Base-by-base conservation (phyloP, 2,329 filamentous ascomycete species). In the Penicillium sp. region DNA sequence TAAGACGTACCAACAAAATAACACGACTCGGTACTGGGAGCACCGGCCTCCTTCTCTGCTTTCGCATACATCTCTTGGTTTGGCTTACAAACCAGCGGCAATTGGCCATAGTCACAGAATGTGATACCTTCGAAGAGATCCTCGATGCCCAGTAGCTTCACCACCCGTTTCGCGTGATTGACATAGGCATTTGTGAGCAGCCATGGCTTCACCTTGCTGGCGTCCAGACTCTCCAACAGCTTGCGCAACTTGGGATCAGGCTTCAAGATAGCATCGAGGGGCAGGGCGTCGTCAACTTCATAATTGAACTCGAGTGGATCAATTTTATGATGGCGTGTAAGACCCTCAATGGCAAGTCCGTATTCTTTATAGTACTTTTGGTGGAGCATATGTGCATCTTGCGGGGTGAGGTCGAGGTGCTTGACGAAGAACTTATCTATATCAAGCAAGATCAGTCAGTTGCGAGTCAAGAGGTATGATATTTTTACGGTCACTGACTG, bases 111-210 rank as follows among this genome's bases (percentile, higher is more conserved):
- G 66, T 98, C 87, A 62, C 94, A 98, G 65, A 81, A 98, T 0
- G 93, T 98, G 46, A 97, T 80, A 6, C 93, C 93, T 48, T 97
- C 91, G 60, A 98, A 98, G 17, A 91, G 70, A 61, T 95, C 87
- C 2, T 94, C 89, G 16, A 98, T 74, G 2, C 79, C 83, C 2
- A 98, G 74, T 14, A 98, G 71, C 45, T 77, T 81, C 9, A 96
- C 81, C 0, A 98, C 93, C 28, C 89, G 73, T 58, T 80, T 83
- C 20, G 81, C 93, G 59, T 98, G 93, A 21, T 76, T 97, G 50
- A 94, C 73, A 58, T 98, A 96, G 15, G 94, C 93, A 60, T 98
- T 98, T 2, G 94, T 98, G 57, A 98, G 84, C 2, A 98, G 80
- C 93, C 94, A 98, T 19, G 89, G 72, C 49, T 81, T 88, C 49